Evolutionary conservation across 2,329 filamentous ascomycete genomes (phyloP), one percentile per base, ranked within the genome.

Genomic region (Lizonia empirigonia): DNA sequence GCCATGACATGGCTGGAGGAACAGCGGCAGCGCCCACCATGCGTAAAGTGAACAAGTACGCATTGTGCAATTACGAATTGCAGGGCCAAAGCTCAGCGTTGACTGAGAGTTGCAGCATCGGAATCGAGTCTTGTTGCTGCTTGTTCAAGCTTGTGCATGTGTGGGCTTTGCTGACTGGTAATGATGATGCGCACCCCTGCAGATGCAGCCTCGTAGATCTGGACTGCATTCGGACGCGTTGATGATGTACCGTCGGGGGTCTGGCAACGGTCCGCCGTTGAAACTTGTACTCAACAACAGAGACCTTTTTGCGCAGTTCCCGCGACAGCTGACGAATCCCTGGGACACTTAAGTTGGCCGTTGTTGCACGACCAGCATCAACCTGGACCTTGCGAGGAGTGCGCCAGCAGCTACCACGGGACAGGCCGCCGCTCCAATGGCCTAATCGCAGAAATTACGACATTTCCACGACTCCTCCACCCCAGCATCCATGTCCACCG

Each of bases 401-500:
- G 38, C 34, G 34, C 39, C 44, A 48, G 27, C 34, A 39, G 34
- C 48, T 49, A 53, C 48, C 44, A 53, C 39, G 34, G 39, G 34
- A 39, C 34, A 15, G 24, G 19, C 22, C 46, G 56, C 52, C 53
- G 55, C 51, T 54, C 44, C 62, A 48, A 72, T 71, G 70, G 68
- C 68, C 55, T 70, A 62, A 67, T 58, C 42, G 63, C 58, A 49
- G 44, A 49, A 40, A 40, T 42, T 46, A 38, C 30, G 47, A 59
- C 49, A 59, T 46, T 22, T 38, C 50, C 38, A 55, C 57, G 32
- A 57, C 59, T 33, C 50, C 55, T 42, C 26, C 44, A 49, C 48
- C 34, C 41, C 56, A 53, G 49, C 58, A 63, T 58, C 59, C 38
- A 72, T 72, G 68, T 60, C 68, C 19, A 60, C 56, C 37, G 62